Base-by-base conservation (phyloP, 1,139 yeast species). In the Citeromyces hawaiiensis region DNA sequence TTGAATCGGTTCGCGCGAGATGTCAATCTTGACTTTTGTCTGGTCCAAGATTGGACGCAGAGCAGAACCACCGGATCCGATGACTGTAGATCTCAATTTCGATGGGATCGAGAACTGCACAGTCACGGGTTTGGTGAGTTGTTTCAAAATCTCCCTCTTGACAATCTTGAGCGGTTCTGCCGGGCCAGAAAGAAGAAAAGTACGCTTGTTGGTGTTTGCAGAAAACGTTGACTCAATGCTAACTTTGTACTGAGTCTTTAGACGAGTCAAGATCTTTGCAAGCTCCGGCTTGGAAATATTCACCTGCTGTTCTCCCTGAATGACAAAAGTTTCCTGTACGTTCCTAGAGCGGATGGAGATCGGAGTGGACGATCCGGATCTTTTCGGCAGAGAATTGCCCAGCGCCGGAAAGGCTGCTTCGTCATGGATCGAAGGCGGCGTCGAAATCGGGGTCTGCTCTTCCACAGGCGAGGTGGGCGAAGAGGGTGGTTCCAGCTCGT, bases 31-130 rank as follows among this genome's bases (percentile, higher is more conserved):
- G 42, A 85, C 86, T 41, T 76, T 83, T 45, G 83, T 71, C 38
- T 73, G 67, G 42, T 71, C 81, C 42, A 83, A 70, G 49, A 93
- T 83, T 43, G 91, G 87, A 54, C 77, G 83, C 59, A 93, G 73
- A 46, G 70, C 82, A 48, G 72, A 72, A 53, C 98, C 99, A 57
- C 80, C 83, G 37, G 91, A 72, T 43, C 99, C 99, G 61, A 93
- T 87, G 46, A 93, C 74, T 43, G 75, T 72, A 3, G 94, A 72
- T 58, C 95, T 76, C 41, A 86, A 71, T 49, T 74, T 73, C 21
- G 91, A 72, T 34, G 98, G 97, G 42, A 91, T 75, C 37, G 67
- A 60, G 54, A 91, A 72, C 35, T 67, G 60, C 39, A 73, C 63
- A 13, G 64, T 64, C 41, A 83, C 74, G 38, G 93, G 88, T 57